Evolutionary conservation across 2,329 filamentous ascomycete genomes (phyloP).

Genomic region (Penicillium vulpinum): DNA sequence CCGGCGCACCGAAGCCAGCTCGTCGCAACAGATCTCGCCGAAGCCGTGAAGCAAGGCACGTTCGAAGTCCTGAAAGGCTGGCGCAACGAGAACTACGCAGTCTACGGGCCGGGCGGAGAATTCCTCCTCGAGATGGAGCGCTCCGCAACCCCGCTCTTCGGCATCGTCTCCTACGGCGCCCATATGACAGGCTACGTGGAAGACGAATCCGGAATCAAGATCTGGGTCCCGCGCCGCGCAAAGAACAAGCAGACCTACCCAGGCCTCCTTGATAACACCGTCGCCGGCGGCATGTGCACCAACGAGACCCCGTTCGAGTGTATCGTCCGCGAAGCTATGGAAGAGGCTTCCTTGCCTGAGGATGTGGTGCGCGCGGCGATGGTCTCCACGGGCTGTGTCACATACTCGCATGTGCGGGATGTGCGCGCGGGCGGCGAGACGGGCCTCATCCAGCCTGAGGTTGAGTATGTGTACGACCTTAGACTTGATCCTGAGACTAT

Average conservation of each 20-base stretch:
- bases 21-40: constrained; percentile 59
- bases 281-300: constrained; percentile 80
- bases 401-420: constrained; percentile 82
- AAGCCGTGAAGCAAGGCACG: constrained; percentile 68
- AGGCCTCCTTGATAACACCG: constrained; percentile 92
- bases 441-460: constrained; percentile 83
- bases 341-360: constrained; percentile 81
- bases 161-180: constrained; percentile 74
- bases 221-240: constrained; percentile 83
- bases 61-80: constrained; percentile 77
- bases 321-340: constrained; percentile 78
- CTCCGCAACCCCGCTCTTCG: constrained; percentile 71
- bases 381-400: constrained; percentile 67
- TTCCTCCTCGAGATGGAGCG: constrained; percentile 74
- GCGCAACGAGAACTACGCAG: constrained; percentile 77
- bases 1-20: constrained; percentile 63
- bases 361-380: constrained; percentile 63
- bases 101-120: constrained; percentile 63
- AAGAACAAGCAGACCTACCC: constrained; percentile 81
- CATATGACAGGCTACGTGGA: constrained; percentile 75
- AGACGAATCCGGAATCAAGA: constrained; percentile 60
- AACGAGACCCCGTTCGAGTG: constrained; percentile 79
- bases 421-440: constrained; percentile 74
- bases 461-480: constrained; percentile 88
- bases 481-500: constrained; percentile 68